A percentile compares a stretch with the other conserved stretches of the same genome.
These are phyloP conservation scores for Leccinum olivaceoglutinosum DNA, from an alignment of 1,284 basidiomycete genomes.

Conservation along the genomic window DNA sequence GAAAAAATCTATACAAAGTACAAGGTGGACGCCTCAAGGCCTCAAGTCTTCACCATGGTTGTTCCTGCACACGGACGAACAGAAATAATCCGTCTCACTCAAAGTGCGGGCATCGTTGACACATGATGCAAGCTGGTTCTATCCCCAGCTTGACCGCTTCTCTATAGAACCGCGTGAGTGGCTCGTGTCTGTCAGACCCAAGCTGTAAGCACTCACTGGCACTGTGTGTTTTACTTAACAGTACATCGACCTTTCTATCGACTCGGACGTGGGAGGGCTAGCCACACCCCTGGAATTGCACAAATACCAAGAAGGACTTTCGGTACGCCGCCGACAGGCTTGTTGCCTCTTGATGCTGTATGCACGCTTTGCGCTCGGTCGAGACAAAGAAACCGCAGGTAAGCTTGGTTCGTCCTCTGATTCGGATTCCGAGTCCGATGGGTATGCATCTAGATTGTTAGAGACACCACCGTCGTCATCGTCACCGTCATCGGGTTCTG, in stretches of 20 bases:
- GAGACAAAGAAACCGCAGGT: constrained; percentile 7
- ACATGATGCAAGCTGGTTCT: constrained; percentile 31
- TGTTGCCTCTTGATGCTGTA: constrained; percentile 7
- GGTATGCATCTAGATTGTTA: constrained; percentile 31
- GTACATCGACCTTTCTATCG: constrained; percentile 26
- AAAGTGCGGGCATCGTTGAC: constrained; percentile 26
- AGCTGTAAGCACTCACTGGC: constrained; percentile 20
- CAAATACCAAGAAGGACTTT: constrained; percentile 19
- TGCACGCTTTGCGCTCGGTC: constrained; percentile 10
- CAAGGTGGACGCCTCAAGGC: constrained; percentile 15
- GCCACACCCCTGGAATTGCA: constrained; percentile 21
- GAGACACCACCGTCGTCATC: constrained; percentile 13
- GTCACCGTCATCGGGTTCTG: constrained; percentile 12
- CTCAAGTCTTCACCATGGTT: constrained; percentile 26
- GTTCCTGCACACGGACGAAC: constrained; percentile 28
- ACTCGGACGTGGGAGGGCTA: constrained; percentile 19
- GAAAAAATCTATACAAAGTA: background rate
- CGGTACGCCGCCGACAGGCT: constrained; percentile 8
- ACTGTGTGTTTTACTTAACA: constrained; percentile 28
- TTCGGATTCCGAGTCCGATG: constrained; percentile 28
- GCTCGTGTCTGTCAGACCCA: constrained; percentile 2
- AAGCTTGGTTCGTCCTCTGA: constrained; percentile 19
- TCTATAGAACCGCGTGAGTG: constrained; percentile 16
- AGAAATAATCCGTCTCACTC: constrained; percentile 29
- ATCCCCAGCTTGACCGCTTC: constrained; percentile 29